Evolutionary conservation across 2,329 filamentous ascomycete genomes (phyloP).

Genomic region (Exophiala alcalophila): DNA sequence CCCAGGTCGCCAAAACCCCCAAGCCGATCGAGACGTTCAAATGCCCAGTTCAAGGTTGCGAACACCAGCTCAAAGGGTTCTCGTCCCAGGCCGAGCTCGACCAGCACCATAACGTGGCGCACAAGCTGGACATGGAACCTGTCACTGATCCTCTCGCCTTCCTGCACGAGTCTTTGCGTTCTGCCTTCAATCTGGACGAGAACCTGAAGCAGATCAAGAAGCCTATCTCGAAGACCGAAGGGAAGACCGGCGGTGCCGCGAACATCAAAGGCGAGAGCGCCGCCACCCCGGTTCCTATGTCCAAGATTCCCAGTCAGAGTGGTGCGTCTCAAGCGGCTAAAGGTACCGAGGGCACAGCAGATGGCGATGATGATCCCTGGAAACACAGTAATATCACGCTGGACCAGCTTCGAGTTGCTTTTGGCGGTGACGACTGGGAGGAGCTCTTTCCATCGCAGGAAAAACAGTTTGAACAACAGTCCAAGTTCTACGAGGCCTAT

Average conservation of each 20-base stretch:
- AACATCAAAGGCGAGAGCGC: slow-evolving; percentile 22
- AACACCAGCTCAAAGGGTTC: slow-evolving; percentile 54
- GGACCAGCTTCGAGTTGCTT: slow-evolving; percentile 24
- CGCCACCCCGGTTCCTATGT: slow-evolving; percentile 23
- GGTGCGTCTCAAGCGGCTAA: slow-evolving; percentile 3
- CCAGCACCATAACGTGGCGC: slow-evolving; percentile 53
- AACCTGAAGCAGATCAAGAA: slow-evolving; percentile 43
- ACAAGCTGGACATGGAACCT: slow-evolving; percentile 47
- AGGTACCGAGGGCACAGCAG: not conserved
- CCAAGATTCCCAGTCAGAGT: slow-evolving; percentile 20
- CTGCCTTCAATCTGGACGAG: slow-evolving; percentile 48
- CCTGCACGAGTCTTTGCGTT: slow-evolving; percentile 52
- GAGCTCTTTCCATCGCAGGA: slow-evolving; percentile 27
- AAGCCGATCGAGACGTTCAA: slow-evolving; percentile 49
- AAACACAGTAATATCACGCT: slow-evolving; percentile 23
- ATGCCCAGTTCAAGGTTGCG: slow-evolving; percentile 53
- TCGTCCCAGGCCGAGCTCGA: slow-evolving; percentile 53
- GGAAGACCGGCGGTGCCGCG: slow-evolving; percentile 1
- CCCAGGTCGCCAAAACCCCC: slow-evolving; percentile 42
- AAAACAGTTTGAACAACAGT: slow-evolving; percentile 17
- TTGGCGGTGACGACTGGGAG: slow-evolving; percentile 29
- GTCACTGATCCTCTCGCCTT: slow-evolving; percentile 57
- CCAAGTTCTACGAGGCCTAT: slow-evolving; percentile 21
- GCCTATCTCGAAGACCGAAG: slow-evolving; percentile 29
- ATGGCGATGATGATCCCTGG: slow-evolving; percentile 23